Percentiles rank a stretch among this genome's conserved stretches.
Evolutionary conservation across 2,329 filamentous ascomycete genomes (phyloP).

Genomic region (Fusarium sp.): DNA sequence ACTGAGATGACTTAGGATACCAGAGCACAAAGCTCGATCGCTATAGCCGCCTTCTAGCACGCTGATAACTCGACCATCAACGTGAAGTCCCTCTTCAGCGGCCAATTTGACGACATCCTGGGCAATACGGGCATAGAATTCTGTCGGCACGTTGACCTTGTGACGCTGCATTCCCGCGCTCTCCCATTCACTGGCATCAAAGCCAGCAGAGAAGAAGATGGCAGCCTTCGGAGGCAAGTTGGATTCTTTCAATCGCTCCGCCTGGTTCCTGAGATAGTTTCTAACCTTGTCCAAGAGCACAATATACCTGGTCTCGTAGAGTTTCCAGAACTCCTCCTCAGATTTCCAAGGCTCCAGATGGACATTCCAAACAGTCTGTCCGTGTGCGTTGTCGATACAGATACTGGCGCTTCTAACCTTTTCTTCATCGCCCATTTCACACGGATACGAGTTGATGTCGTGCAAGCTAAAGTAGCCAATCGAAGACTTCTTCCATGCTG

Average conservation of each 20-base stretch:
- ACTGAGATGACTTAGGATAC: conserved; percentile 87
- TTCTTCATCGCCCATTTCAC: conserved; percentile 89
- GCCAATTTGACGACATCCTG: conserved; percentile 84
- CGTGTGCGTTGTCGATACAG: conserved; percentile 93
- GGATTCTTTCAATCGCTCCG: conserved; percentile 66
- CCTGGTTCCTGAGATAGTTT: conserved; percentile 76
- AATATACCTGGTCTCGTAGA: conserved; percentile 83
- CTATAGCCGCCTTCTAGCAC: conserved; percentile 97
- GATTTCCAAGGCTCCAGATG: conserved; percentile 89
- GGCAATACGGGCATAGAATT: conserved; percentile 93
- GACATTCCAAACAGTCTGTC: conserved; percentile 95
- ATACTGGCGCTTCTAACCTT: conserved; percentile 94
- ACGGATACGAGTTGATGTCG: conserved; percentile 98
- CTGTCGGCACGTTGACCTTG: conserved; percentile 92
- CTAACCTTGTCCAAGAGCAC: conserved; percentile 83
- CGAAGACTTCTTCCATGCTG: conserved; percentile 80
- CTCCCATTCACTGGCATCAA: conserved; percentile 97
- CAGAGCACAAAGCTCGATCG: conserved; percentile 86
- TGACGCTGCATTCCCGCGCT: conserved; percentile 93
- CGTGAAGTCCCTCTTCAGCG: conserved; percentile 77
- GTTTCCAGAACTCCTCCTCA: conserved; percentile 83
- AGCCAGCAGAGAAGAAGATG: conserved; percentile 94
- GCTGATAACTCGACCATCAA: conserved; percentile 87
- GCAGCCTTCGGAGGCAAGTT: conserved; percentile 77
- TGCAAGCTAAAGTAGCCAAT: conserved; percentile 98